Base-by-base conservation (phyloP, 2,329 filamentous ascomycete genomes). In the Magnaporthiopsis poae region DNA sequence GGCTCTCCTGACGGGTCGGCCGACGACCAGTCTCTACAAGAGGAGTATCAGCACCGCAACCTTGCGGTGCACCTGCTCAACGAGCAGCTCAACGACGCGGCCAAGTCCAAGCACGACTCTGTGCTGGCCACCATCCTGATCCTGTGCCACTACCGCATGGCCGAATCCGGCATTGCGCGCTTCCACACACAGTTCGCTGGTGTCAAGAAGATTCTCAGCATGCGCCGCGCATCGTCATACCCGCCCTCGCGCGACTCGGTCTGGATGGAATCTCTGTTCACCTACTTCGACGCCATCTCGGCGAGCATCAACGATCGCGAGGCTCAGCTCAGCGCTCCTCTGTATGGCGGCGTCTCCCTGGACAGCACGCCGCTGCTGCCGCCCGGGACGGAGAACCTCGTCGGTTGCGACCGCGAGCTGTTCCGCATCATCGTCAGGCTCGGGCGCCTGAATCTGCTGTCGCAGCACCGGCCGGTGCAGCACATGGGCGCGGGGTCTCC, bases 111-210 rank as follows among this genome's bases (percentile, higher is more conserved):
- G 66, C 89, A 95, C 71, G 94, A 97, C 75, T 93, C 91, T 0
- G 90, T 95, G 5, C 81, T 97, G 36, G 93, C 92, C 2, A 96
- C 92, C 4, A 86, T 97, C 52, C 84, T 97, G 59, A 85, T 97
- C 11, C 82, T 97, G 3, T 96, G 92, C 74, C 88, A 97, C 68
- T 96, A 96, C 75, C 90, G 96, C 71, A 92, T 96, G 79, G 95
- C 92, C 69, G 93, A 97, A 76, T 95, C 91, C 0, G 94, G 94
- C 3, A 89, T 97, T 71, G 92, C 91, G 27, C 94, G 94, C 73
- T 97, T 97, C 78, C 91, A 92, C 71, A 95, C 91, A 0, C 94
- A 97, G 74, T 92, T 97, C 72, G 92, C 92, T 0, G 93, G 94
- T 0, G 92, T 97, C 59, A 93, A 92, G 78, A 96, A 96, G 80